These are phyloP conservation scores for Sarocladium brachiariae DNA, from an alignment of 2,329 filamentous ascomycete genomes.

Conservation along the genomic window DNA sequence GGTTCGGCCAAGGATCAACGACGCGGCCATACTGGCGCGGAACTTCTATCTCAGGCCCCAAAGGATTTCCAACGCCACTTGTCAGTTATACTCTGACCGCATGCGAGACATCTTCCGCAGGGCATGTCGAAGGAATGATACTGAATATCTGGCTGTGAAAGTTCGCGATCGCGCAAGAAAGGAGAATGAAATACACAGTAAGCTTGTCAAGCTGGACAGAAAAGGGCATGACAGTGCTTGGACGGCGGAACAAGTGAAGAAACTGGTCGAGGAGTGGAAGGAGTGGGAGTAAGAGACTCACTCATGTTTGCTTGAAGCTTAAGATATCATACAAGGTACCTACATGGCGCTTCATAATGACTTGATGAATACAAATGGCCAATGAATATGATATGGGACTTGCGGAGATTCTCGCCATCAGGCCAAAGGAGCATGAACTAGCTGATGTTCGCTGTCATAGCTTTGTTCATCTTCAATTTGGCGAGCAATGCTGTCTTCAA, in stretches of 20 bases:
- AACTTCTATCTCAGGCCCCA: conserved; percentile 59
- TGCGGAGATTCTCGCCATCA: too few species aligned
- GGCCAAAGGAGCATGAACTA: not conserved
- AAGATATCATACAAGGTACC: not conserved
- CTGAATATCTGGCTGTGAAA: conserved; percentile 52
- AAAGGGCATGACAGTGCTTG: conserved; percentile 27
- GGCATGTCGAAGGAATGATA: conserved; percentile 60
- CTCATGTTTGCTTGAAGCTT: not conserved
- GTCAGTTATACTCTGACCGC: conserved; percentile 72
- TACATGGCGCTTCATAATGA: not conserved
- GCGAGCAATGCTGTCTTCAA: too few species aligned
- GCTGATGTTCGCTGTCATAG: not conserved
- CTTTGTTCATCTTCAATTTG: too few species aligned
- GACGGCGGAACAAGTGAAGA: conserved; percentile 37
- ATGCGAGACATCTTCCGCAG: conserved; percentile 70
- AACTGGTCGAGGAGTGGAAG: conserved; percentile 49
- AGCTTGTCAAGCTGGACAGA: conserved; percentile 38
- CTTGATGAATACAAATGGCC: not conserved
- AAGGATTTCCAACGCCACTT: conserved; percentile 49
- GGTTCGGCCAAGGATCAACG: conserved; percentile 60
- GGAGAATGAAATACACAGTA: conserved; percentile 52
- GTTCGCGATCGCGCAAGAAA: conserved; percentile 53
- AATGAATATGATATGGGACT: too few species aligned
- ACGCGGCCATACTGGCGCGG: conserved; percentile 48
- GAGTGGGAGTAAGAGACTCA: conserved; percentile 42